phyloP scores from a whole-genome alignment of 768 basidiomycete species.

The Kwoniella pini region DNA sequence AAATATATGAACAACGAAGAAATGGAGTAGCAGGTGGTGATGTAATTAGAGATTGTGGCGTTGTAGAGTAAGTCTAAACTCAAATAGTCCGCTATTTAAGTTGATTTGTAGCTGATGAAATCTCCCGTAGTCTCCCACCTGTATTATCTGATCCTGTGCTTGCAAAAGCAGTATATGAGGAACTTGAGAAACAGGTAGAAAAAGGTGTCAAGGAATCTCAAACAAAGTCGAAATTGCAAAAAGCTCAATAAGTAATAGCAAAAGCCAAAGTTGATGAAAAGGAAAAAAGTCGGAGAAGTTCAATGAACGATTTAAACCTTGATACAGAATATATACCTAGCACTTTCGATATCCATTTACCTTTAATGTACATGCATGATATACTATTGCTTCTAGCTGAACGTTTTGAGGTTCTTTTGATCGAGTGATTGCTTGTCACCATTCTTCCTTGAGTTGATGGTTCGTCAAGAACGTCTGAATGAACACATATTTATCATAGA shows the following conservation, averaged over 20 bases:
- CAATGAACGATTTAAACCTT: not conserved
- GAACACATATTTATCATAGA: not conserved
- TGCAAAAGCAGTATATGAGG: constrained; percentile 37
- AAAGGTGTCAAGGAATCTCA: constrained; percentile 31
- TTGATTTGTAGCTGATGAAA: not conserved
- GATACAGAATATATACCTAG: not conserved
- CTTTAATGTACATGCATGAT: constrained; percentile 10
- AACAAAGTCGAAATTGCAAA: not conserved
- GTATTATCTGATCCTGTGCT: constrained; percentile 36
- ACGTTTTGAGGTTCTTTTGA: not conserved
- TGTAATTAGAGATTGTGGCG: constrained; percentile 42
- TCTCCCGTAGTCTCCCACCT: constrained; percentile 28
- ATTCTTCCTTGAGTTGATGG: no score
- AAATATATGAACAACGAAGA: constrained; percentile 15
- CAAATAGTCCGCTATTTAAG: not conserved
- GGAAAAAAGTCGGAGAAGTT: not conserved
- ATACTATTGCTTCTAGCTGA: not conserved
- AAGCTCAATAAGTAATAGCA: not conserved
- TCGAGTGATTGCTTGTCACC: no score
- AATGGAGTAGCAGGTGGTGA: constrained; percentile 42
- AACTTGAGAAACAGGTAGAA: constrained; percentile 44
- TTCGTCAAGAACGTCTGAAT: no score
- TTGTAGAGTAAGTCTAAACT: constrained; percentile 37
- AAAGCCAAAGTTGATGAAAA: not conserved
- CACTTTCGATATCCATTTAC: not conserved